Evolutionary conservation across 2,329 filamentous ascomycete species (phyloP).

Genomic region (Epichloe sylvatica): DNA sequence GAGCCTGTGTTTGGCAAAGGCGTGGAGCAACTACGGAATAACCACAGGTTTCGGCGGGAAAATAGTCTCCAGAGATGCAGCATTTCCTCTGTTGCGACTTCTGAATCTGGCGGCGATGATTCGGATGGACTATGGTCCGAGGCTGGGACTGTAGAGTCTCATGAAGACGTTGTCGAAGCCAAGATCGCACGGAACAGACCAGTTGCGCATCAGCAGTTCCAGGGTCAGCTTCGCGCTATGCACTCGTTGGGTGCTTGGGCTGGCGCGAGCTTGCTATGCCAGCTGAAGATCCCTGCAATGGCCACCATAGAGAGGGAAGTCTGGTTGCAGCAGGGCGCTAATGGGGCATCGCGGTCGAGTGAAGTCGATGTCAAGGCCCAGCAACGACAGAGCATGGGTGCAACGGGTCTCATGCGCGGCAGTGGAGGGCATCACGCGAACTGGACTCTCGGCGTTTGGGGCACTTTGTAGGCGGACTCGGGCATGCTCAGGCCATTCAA

Average conservation of each 20-base stretch:
- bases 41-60: slow-evolving; percentile 25
- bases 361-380: slow-evolving; percentile 46
- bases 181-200: slow-evolving; percentile 23
- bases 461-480: slow-evolving; percentile 26
- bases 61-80: slow-evolving; percentile 9
- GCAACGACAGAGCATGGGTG: slow-evolving; percentile 51
- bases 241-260: slow-evolving; percentile 62
- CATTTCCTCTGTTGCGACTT: slow-evolving; percentile 11
- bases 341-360: slow-evolving; percentile 43
- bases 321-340: slow-evolving; percentile 53
- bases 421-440: slow-evolving; percentile 28
- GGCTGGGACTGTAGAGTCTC: slow-evolving; percentile 13
- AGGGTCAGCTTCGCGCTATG: slow-evolving; percentile 49
- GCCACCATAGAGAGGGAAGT: slow-evolving; percentile 58
- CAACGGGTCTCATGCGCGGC: slow-evolving; percentile 31
- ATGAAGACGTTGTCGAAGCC: slow-evolving; percentile 21
- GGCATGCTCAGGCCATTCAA: neutral
- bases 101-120: slow-evolving; percentile 13
- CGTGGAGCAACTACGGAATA: slow-evolving; percentile 38
- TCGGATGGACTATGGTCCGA: slow-evolving; percentile 10
- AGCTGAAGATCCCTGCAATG: slow-evolving; percentile 54
- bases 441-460: slow-evolving; percentile 53
- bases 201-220: slow-evolving; percentile 27
- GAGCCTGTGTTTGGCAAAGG: slow-evolving; percentile 59
- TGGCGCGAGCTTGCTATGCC: slow-evolving; percentile 56